Base-by-base conservation (phyloP, 2,329 filamentous ascomycete species). In the Periconia sp. region DNA sequence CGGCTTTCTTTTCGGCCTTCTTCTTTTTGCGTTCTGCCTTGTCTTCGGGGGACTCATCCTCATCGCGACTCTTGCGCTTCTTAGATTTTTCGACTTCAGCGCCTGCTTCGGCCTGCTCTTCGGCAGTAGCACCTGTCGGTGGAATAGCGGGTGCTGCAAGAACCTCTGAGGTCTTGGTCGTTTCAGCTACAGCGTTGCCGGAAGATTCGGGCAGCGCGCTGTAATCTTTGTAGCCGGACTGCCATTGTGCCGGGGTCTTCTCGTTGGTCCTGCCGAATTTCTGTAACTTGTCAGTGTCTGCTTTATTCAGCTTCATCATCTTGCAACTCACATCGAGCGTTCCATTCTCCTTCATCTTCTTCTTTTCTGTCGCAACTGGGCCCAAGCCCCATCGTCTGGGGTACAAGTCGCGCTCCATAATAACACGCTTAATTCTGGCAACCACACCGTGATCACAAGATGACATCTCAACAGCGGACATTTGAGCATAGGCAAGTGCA, bases 351-450 rank as follows among this genome's bases (percentile, higher is more conserved):
- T 97, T 97, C 82, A 99, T 87, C 86, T 97, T 97, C 89, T 99
- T 99, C 87, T 99, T 99, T 84, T 97, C 92, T 46, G 89, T 79
- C 47, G 94, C 94, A 56, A 93, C 88, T 49, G 94, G 93, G 58
- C 94, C 94, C 72, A 97, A 85, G 63, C 94, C 94, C 94, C 94
- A 99, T 82, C 93, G 84, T 75, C 92, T 85, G 60, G 94, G 94
- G 84, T 99, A 99, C 55, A 97, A 83, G 74, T 97, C 94, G 68
- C 94, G 90, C 83, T 99, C 94, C 94, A 99, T 99, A 77, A 99
- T 99, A 78, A 92, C 96, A 69, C 94, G 89, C 88, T 99, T 99
- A 74, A 99, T 91, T 83, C 97, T 97, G 66, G 94, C 94, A 55
- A 97, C 93, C 54, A 97, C 92, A 67, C 94, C 94, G 77, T 99